Conservation (phyloP, 2,329 filamentous ascomycete species). For the Fusarium sublunatum region DNA sequence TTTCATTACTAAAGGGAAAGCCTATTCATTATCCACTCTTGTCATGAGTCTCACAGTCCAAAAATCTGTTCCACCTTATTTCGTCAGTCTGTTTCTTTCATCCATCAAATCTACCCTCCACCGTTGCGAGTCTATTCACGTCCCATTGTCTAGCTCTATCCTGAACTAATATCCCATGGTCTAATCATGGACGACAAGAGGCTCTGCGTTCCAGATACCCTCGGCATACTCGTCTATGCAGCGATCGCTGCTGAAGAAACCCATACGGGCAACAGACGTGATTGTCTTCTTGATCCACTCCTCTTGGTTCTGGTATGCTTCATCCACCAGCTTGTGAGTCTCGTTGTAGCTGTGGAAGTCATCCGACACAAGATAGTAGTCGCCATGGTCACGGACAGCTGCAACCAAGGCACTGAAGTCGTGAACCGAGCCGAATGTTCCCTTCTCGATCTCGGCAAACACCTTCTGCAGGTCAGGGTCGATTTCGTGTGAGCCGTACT, state of each 20-base stretch:
- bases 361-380: conserved; percentile 97
- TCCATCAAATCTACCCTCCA: conserved; percentile 6
- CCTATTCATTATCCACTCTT: conserved; percentile 22
- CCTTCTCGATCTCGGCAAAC: conserved; percentile 83
- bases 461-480: conserved; percentile 83
- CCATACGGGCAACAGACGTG: conserved; percentile 89
- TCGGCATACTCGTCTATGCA: conserved; percentile 99
- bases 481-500: conserved; percentile 81
- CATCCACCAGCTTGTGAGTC: conserved; percentile 90
- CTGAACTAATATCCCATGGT: conserved; percentile 7
- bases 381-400: conserved; percentile 90
- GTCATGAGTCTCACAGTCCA: conserved; percentile 11
- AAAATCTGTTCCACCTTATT: conserved; percentile 7
- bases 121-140: conserved; percentile 30
- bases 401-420: conserved; percentile 86
- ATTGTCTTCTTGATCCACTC: conserved; percentile 94
- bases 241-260: conserved; percentile 94
- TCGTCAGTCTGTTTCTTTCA: conserved; percentile 34
- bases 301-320: conserved; percentile 91
- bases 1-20: conserved; percentile 31
- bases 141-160: conserved; percentile 19
- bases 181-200: conserved; percentile 64
- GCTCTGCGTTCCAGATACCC: conserved; percentile 96
- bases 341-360: conserved; percentile 96
- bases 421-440: conserved; percentile 81